A percentile compares a stretch with the other conserved stretches of the same genome.
These are phyloP conservation scores for Cryptosporidium viatorum DNA, from an alignment of 169 alveolate genomes.

Conservation along the genomic window DNA sequence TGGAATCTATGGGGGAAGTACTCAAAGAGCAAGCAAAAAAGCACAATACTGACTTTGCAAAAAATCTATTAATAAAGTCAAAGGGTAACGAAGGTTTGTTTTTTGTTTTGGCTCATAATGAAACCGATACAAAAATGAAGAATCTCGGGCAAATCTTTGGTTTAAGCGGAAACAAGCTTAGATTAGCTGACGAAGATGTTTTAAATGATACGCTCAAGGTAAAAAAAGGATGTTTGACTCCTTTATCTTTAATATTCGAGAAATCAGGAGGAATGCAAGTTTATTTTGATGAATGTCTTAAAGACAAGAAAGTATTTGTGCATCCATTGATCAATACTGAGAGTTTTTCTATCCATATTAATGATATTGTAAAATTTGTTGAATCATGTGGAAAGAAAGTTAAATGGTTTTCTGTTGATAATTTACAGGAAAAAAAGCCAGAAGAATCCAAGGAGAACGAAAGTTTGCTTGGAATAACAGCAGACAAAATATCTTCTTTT, in stretches of 20 bases:
- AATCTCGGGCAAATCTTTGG: constrained; percentile 75
- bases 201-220: constrained; percentile 38
- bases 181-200: constrained; percentile 76
- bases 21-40: constrained; percentile 28
- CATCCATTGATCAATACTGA: constrained; percentile 79
- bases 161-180: constrained; percentile 45
- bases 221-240: constrained; percentile 73
- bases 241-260: constrained; percentile 76
- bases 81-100: constrained; percentile 67
- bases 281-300: constrained; percentile 70
- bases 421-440: constrained; percentile 76
- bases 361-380: constrained; percentile 67
- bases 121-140: constrained; percentile 77
- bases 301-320: constrained; percentile 46
- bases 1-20: constrained; percentile 31
- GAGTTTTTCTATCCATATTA: constrained; percentile 72
- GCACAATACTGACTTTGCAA: constrained; percentile 58
- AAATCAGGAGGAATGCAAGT: constrained; percentile 43
- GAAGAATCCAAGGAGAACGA: constrained; percentile 75
- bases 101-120: constrained; percentile 72
- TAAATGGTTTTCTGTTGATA: constrained; percentile 68
- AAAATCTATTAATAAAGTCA: constrained; percentile 76
- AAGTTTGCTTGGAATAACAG: constrained; percentile 84
- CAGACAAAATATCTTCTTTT: constrained; percentile 84
- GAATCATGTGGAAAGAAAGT: constrained; percentile 74